Evolutionary conservation across 164 flowering plant species (phyloP), one percentile per base, ranked within the genome.

Genomic region (Annona squamosa): DNA sequence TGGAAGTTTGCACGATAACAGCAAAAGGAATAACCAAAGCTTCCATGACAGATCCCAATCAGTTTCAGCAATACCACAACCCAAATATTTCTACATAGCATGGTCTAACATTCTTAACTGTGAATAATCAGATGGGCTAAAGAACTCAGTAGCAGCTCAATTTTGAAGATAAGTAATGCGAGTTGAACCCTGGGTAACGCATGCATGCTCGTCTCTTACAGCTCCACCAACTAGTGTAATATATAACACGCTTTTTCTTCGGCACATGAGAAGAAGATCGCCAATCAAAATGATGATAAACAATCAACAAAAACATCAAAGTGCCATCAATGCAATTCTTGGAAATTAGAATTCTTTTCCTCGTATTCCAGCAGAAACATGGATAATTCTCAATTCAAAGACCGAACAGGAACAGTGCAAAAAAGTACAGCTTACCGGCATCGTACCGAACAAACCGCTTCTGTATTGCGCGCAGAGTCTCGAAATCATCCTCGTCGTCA

Each of bases 401-500:
- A 63, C 59, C 9, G 59, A 52, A 3, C 59, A 52, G 59, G 59
- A 64, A 64, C 42, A 19, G 9, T 18, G 42, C 6, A 1, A 41
- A 41, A 59, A 65, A 46, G 5, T 45, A 66, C 2, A 37, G 45
- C 83, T 56, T 64, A 88, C 91, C 82, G 1, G 44, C 66, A 68
- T 75, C 76, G 73, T 88, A 90, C 16, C 84, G 84, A 0, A 85
- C 65, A 73, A 93, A 91, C 46, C 97, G 87, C 69, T 75, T 74
- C 81, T 84, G 82, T 74, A 95, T 86, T 2, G 90, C 87, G 3
- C 87, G 89, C 2, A 93, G 83, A 2, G 86, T 87, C 59, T 93
- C 94, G 19, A 87, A 86, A 75, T 87, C 97, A 61, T 89, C 92
- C 3, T 86, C 88, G 4, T 82, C 85, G 46, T 81, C 79, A 1